Conservation (phyloP, 148 eudicot genomes). For the Chenopodium quinoa region DNA sequence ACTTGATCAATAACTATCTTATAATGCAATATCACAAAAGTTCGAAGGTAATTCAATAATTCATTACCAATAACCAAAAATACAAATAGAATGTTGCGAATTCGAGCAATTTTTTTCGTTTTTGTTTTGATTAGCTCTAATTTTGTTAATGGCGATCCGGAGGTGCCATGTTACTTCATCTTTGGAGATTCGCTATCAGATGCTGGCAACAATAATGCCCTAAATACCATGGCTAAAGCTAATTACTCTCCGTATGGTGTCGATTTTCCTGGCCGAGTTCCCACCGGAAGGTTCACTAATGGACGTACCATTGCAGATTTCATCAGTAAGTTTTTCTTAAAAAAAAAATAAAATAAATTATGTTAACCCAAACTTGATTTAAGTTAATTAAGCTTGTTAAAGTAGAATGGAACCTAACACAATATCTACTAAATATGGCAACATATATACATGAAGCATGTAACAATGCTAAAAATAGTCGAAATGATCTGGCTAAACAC, state of each 20-base stretch:
- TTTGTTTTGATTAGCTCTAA: neutral
- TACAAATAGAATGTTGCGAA: neutral
- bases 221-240: conserved; percentile 23
- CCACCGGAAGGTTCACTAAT: conserved; percentile 29
- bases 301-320: conserved; percentile 19
- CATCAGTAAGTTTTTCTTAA: conserved; percentile 11
- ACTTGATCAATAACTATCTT: neutral
- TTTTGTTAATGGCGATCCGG: conserved; percentile 19
- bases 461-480: too few species aligned
- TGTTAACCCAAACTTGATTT: too few species aligned
- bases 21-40: neutral
- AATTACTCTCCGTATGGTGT: conserved; percentile 29
- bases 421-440: too few species aligned
- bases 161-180: conserved; percentile 25
- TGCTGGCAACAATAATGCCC: conserved; percentile 22
- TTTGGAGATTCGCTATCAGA: conserved; percentile 30
- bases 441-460: too few species aligned
- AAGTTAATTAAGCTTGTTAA: too few species aligned
- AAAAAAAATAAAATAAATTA: too few species aligned
- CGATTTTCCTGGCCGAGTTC: conserved; percentile 12
- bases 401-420: too few species aligned
- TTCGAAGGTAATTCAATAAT: neutral
- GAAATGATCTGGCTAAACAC: too few species aligned
- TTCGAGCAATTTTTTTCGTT: neutral
- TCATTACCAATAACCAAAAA: neutral